These are phyloP conservation scores for Calonectria pseudoreteaudii DNA, from an alignment of 2,329 filamentous ascomycete species.

Conservation along the genomic window DNA sequence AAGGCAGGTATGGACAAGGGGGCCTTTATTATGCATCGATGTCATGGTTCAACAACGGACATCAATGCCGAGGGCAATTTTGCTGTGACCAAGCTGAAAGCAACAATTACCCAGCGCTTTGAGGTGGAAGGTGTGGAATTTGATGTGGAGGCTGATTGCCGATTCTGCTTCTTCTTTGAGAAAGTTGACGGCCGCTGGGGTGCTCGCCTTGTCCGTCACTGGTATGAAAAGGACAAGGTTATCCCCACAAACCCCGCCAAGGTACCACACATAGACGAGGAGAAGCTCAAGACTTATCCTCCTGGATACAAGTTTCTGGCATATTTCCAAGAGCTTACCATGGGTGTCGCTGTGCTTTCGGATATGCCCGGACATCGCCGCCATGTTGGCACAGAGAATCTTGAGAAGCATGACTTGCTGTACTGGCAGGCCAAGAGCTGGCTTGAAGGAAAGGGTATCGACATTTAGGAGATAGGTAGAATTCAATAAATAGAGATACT, in stretches of 20 bases:
- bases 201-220: constrained; percentile 58
- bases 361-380: constrained; percentile 60
- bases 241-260: constrained; percentile 55
- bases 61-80: constrained; percentile 52
- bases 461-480: constrained; percentile 30
- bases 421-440: constrained; percentile 57
- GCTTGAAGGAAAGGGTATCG: constrained; percentile 54
- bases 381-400: constrained; percentile 34
- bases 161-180: constrained; percentile 60
- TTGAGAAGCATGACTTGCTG: constrained; percentile 57
- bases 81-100: constrained; percentile 63
- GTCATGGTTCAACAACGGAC: constrained; percentile 56
- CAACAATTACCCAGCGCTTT: constrained; percentile 62
- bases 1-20: constrained; percentile 55
- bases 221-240: constrained; percentile 66
- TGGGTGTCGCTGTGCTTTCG: constrained; percentile 56
- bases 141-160: constrained; percentile 60
- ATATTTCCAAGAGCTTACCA: constrained; percentile 58
- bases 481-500: not conserved
- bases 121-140: constrained; percentile 53
- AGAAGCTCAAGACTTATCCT: constrained; percentile 54
- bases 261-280: constrained; percentile 54
- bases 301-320: constrained; percentile 58
- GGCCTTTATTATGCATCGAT: constrained; percentile 57
- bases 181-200: constrained; percentile 54